A percentile compares a stretch with the other conserved stretches of the same genome.
phyloP scores from a whole-genome alignment of 495 filamentous ascomycete genomes.

The Penicillium subrubescens region DNA sequence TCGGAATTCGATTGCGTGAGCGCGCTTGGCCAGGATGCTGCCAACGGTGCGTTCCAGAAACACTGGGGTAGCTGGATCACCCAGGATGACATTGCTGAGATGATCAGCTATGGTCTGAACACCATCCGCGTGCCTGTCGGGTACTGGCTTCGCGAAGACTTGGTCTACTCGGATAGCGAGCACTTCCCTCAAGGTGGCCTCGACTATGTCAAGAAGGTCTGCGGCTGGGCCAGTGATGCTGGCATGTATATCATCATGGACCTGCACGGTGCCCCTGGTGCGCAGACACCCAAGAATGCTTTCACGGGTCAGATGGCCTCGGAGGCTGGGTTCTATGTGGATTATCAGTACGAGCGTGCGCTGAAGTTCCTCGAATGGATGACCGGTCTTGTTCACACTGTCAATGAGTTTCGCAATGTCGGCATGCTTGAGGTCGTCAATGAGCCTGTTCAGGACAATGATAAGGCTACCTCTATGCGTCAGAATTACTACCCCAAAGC shows the following conservation, averaged over 20 bases:
- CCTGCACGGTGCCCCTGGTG: conserved; percentile 63
- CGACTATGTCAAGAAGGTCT: conserved; percentile 54
- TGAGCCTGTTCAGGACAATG: conserved; percentile 52
- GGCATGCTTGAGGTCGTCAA: conserved; percentile 64
- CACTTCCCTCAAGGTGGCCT: conserved; percentile 60
- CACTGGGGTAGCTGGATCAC: conserved; percentile 65
- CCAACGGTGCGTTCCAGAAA: conserved; percentile 53
- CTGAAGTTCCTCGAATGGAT: conserved; percentile 62
- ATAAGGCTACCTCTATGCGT: conserved; percentile 34
- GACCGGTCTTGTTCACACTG: conserved; percentile 55
- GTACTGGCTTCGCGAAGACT: conserved; percentile 63
- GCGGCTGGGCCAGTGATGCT: conserved; percentile 55
- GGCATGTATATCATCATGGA: conserved; percentile 67
- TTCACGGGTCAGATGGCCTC: conserved; percentile 57
- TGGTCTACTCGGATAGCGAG: conserved; percentile 55
- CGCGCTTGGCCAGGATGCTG: conserved; percentile 53
- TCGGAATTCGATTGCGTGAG: conserved; percentile 60
- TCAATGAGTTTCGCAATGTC: conserved; percentile 54
- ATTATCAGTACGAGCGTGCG: conserved; percentile 59
- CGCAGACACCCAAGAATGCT: conserved; percentile 52
- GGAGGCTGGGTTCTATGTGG: conserved; percentile 55
- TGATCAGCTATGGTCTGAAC: conserved; percentile 58
- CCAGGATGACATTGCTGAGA: conserved; percentile 54
- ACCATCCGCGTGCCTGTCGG: conserved; percentile 65
- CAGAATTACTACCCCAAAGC: conserved; percentile 52